Conservation (phyloP, 148 eudicot species). For the Agrostemma githago region DNA sequence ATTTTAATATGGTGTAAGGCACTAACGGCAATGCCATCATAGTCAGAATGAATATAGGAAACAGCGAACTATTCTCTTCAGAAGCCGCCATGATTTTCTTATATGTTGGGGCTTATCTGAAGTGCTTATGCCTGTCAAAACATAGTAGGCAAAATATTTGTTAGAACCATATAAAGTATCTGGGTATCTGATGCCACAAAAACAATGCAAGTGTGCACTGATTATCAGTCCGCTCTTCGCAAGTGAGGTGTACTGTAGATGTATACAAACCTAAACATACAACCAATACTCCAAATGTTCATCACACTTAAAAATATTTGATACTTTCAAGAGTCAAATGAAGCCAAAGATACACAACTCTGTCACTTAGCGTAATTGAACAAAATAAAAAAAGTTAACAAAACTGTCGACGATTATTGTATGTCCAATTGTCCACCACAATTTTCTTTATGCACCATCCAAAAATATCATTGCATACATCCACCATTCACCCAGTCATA, state of each 20-base stretch:
- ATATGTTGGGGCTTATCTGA: slow-evolving; percentile 24
- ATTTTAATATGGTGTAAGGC: slow-evolving; percentile 75
- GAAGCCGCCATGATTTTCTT: slow-evolving; percentile 64
- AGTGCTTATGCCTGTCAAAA: slow-evolving; percentile 20
- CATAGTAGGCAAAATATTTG: background rate
- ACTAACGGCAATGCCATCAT: slow-evolving; percentile 84
- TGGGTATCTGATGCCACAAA: background rate
- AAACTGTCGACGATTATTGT: background rate
- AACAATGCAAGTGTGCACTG: background rate
- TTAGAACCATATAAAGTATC: slow-evolving; percentile 4
- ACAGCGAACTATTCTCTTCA: slow-evolving; percentile 79
- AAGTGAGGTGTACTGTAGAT: background rate
- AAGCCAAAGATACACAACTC: background rate
- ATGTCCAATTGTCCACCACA: background rate
- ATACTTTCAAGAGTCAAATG: background rate
- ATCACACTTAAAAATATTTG: background rate
- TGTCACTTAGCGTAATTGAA: background rate
- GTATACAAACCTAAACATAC: background rate
- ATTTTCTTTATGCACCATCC: background rate
- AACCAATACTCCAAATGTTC: background rate
- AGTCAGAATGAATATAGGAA: slow-evolving; percentile 85
- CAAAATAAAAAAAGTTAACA: background rate
- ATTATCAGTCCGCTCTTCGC: background rate
- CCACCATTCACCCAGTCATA: background rate
- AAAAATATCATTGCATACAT: background rate